Conservation (phyloP, 805 yeast species). For the Zygosaccharomyces rouxii region DNA sequence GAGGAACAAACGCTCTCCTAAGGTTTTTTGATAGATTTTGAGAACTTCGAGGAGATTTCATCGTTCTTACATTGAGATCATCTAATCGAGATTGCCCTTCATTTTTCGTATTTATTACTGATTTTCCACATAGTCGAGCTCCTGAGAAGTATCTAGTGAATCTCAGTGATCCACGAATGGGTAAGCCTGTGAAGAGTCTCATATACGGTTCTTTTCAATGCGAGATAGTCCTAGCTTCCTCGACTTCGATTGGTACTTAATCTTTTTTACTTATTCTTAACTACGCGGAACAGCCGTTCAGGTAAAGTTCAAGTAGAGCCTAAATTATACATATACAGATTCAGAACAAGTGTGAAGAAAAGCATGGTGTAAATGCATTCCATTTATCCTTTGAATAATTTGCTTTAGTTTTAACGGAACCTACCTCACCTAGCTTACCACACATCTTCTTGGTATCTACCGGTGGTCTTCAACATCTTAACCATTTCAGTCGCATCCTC, state of each 20-base stretch:
- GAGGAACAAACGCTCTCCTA: slow-evolving; percentile 21
- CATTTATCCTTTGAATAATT: not conserved
- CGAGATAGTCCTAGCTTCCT: not conserved
- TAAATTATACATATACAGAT: not conserved
- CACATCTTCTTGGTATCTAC: slow-evolving; percentile 94
- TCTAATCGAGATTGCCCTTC: not conserved
- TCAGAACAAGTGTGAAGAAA: not conserved
- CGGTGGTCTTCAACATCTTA: slow-evolving; percentile 73
- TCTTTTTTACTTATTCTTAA: not conserved
- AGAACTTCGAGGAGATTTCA: slow-evolving; percentile 17
- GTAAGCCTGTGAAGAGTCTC: not conserved
- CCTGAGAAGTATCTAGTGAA: not conserved
- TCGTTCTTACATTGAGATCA: slow-evolving; percentile 12
- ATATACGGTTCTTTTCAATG: not conserved
- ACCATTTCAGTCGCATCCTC: slow-evolving; percentile 72
- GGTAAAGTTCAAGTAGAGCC: not conserved
- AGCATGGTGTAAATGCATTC: not conserved
- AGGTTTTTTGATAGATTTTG: slow-evolving; percentile 16
- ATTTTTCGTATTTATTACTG: not conserved
- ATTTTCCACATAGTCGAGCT: not conserved
- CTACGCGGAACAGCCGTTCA: not conserved
- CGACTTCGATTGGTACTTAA: not conserved
- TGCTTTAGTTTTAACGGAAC: not conserved
- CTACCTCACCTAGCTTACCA: slow-evolving; percentile 51
- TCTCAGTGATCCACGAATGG: not conserved